phyloP scores from a whole-genome alignment of 148 eudicot genomes.

The Cornus suecica region DNA sequence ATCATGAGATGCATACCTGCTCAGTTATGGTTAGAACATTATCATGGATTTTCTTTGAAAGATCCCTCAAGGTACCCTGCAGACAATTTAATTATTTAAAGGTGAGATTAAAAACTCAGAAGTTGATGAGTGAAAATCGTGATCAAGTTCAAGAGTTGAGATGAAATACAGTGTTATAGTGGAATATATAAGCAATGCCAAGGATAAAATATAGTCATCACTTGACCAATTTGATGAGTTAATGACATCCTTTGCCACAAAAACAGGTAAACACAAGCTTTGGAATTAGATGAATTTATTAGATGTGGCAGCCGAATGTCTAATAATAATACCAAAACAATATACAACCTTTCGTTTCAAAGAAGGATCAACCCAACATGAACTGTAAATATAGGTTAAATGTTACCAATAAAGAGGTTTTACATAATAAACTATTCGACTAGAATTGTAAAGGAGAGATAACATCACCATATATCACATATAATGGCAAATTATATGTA shows the following conservation, averaged over 20 bases:
- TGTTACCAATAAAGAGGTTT: background rate
- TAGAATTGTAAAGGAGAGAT: background rate
- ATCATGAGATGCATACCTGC: conserved; percentile 21
- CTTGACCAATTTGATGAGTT: background rate
- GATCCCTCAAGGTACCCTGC: conserved; percentile 60
- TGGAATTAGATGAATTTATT: background rate
- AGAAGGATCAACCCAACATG: background rate
- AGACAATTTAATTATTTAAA: background rate
- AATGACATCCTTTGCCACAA: background rate
- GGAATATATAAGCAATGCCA: too few relatives aligned
- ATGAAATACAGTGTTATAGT: background rate
- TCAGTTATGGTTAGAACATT: conserved; percentile 14
- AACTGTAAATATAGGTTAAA: background rate
- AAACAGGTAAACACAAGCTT: background rate
- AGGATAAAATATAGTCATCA: too few relatives aligned
- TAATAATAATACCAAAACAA: background rate
- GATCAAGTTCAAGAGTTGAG: background rate
- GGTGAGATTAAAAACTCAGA: conserved; percentile 1
- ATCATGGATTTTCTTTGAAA: conserved; percentile 38
- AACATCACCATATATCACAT: background rate
- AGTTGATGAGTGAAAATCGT: background rate
- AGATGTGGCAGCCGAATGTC: background rate
- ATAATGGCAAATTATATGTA: background rate
- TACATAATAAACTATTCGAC: background rate
- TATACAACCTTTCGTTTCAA: background rate